Percentiles rank a stretch among this genome's conserved stretches.
These are phyloP conservation scores for Pholiota microspora DNA, from an alignment of 768 basidiomycete species.

Conservation along the genomic window DNA sequence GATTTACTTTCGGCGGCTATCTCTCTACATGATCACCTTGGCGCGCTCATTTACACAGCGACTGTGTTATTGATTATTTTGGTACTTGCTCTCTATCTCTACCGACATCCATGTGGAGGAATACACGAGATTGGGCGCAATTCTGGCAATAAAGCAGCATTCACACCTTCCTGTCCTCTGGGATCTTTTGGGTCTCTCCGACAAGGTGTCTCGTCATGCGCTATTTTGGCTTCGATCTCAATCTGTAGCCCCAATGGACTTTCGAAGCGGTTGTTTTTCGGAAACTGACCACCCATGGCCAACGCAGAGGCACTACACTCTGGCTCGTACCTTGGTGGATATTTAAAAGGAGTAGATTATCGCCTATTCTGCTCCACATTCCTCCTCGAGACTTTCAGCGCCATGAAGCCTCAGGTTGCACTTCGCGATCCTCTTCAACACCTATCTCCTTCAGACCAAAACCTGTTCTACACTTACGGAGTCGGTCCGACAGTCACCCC, in stretches of 20 bases:
- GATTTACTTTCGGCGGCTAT: slow-evolving; percentile 15
- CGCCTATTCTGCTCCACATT: slow-evolving; percentile 8
- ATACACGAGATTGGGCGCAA: slow-evolving; percentile 11
- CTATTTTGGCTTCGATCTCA: slow-evolving; percentile 17
- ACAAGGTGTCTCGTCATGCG: slow-evolving; percentile 21
- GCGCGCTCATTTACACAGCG: slow-evolving; percentile 17
- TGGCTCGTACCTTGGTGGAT: slow-evolving; percentile 8
- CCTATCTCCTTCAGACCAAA: slow-evolving; percentile 39
- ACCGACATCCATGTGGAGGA: slow-evolving; percentile 19
- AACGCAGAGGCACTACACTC: slow-evolving; percentile 11
- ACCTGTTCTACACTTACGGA: slow-evolving; percentile 44
- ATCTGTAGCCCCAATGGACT: slow-evolving; percentile 16
- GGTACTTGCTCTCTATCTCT: slow-evolving; percentile 14
- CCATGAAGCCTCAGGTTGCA: slow-evolving; percentile 23
- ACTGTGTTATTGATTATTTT: slow-evolving; percentile 13
- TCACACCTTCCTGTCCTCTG: not conserved
- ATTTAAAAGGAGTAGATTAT: slow-evolving; percentile 20
- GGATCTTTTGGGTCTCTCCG: slow-evolving; percentile 16
- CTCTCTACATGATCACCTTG: slow-evolving; percentile 16
- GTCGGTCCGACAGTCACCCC: slow-evolving; percentile 33
- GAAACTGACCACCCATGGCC: slow-evolving; percentile 13
- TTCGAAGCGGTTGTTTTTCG: slow-evolving; percentile 22
- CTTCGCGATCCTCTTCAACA: slow-evolving; percentile 22
- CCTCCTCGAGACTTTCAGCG: slow-evolving; percentile 5
- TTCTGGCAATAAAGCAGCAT: not conserved